Percentiles rank a stretch among this genome's conserved stretches.
These are phyloP conservation scores for Cercospora nicotianae DNA, from an alignment of 2,329 filamentous ascomycete species.

Conservation along the genomic window DNA sequence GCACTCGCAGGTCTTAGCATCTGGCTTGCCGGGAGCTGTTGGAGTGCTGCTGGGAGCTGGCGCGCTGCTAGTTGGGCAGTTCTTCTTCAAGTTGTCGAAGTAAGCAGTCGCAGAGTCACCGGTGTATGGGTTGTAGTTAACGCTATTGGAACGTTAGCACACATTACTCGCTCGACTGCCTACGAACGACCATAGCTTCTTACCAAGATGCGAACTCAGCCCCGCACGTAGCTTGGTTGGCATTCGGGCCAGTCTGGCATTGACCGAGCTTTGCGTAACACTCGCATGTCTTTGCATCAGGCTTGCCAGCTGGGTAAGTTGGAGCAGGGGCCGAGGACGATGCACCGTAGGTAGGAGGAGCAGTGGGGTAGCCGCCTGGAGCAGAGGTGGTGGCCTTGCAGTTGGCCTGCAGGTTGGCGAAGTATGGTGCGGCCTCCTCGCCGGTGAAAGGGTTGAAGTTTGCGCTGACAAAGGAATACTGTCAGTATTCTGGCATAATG, in stretches of 20 bases:
- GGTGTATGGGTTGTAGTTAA: not conserved
- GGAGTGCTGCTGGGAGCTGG: not conserved
- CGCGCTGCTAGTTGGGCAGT: not conserved
- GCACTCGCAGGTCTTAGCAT: not conserved
- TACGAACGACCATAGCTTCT: too few species aligned
- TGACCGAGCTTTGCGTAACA: not conserved
- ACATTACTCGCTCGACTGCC: too few species aligned
- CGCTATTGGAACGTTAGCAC: not conserved
- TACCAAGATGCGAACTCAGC: not conserved
- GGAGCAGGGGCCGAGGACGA: not conserved
- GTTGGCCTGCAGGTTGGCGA: not conserved
- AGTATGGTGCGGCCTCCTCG: not conserved
- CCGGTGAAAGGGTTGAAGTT: not conserved
- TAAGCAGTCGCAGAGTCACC: not conserved
- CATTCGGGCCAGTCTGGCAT: not conserved
- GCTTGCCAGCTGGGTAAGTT: not conserved
- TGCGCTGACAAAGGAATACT: not conserved
- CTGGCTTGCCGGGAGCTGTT: not conserved
- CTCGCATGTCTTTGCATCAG: not conserved
- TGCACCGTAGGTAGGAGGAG: not conserved
- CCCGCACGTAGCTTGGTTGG: not conserved
- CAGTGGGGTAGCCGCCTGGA: not conserved
- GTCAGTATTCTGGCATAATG: not conserved
- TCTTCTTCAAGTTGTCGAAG: not conserved
- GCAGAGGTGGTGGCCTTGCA: not conserved